A percentile compares a stretch with the other conserved stretches of the same genome.
Evolutionary conservation across 306 rosid genomes (phyloP).

Genomic region (Hippophae gyantsensis): DNA sequence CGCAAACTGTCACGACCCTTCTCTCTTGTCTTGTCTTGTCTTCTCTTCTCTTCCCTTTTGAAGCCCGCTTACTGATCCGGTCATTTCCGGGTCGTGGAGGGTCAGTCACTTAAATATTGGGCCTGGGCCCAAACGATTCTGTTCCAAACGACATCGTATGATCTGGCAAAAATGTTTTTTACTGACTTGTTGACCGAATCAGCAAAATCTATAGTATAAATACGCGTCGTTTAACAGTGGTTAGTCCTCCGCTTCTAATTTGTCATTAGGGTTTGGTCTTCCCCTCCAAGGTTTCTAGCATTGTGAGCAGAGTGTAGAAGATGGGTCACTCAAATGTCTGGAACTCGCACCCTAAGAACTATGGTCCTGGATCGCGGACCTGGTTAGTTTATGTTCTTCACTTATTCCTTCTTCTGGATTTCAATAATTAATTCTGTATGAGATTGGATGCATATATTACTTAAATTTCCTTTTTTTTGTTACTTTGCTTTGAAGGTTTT

Average conservation of each 20-base stretch:
- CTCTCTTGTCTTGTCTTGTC: no score
- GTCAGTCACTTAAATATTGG: no score
- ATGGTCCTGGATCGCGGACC: slow-evolving; percentile 75
- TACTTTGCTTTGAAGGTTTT: no score
- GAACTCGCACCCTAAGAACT: slow-evolving; percentile 71
- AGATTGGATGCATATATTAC: neutral
- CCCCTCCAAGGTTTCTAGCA: neutral
- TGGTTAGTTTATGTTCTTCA: slow-evolving; percentile 28
- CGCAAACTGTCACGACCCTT: neutral
- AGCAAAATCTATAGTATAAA: neutral
- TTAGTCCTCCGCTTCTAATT: neutral
- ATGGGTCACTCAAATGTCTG: slow-evolving; percentile 74
- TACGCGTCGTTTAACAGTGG: neutral
- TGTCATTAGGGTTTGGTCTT: neutral
- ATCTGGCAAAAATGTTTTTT: no score
- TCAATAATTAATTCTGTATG: neutral
- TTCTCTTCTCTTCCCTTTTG: no score
- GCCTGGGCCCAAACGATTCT: no score
- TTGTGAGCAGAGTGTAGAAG: neutral
- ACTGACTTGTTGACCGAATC: no score
- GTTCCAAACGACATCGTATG: no score
- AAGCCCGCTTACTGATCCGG: no score
- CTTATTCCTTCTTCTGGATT: neutral
- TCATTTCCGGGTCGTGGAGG: no score
- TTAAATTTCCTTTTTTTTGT: no score